These are phyloP conservation scores for Cryphonectria radicalis DNA, from an alignment of 2,329 filamentous ascomycete species.

Conservation along the genomic window DNA sequence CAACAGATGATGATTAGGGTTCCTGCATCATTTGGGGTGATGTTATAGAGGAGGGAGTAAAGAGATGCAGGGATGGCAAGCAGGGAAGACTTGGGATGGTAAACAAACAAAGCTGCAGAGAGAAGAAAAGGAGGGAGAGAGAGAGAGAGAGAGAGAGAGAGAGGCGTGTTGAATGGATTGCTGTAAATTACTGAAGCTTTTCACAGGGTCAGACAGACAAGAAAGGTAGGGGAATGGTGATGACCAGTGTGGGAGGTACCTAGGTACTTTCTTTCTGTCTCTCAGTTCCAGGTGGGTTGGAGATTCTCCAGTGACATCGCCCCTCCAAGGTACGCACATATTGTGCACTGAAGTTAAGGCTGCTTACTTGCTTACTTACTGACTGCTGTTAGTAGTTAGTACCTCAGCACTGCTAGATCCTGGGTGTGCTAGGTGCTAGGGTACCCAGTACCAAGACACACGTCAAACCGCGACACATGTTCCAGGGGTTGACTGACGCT, in stretches of 20 bases:
- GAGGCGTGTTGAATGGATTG: not conserved
- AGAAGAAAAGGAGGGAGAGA: no score
- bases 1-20: not conserved
- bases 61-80: not conserved
- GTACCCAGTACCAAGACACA: not conserved
- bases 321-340: not conserved
- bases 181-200: not conserved
- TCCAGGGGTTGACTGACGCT: not conserved
- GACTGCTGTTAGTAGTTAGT: not conserved
- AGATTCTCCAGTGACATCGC: not conserved
- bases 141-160: no score
- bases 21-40: constrained; percentile 4
- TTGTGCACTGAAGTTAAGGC: not conserved
- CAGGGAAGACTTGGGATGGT: not conserved
- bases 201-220: not conserved
- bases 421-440: not conserved
- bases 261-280: not conserved
- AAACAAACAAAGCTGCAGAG: not conserved
- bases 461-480: not conserved
- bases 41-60: not conserved
- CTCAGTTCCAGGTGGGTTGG: not conserved
- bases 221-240: not conserved
- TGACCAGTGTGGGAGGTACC: not conserved
- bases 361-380: no score
- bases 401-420: not conserved